Evolutionary conservation across 371 early-diverging fungal genomes (phyloP).

Genomic region (Neoconidiobolus thromboides): DNA sequence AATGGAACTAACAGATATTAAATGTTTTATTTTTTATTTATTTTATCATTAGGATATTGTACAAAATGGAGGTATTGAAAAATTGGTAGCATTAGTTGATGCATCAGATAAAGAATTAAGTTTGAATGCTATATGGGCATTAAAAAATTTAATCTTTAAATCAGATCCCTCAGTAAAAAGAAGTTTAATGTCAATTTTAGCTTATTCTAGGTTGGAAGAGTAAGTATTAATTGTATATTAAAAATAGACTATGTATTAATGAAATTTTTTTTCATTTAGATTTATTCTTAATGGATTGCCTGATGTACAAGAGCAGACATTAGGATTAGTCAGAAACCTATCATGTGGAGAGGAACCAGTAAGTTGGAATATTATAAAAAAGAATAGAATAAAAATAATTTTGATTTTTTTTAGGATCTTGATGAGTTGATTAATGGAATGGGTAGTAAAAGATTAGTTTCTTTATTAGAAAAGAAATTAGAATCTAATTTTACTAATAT

Average conservation of each 20-base stretch:
- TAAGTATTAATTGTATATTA: slow-evolving; percentile 27
- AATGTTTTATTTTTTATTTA: neutral
- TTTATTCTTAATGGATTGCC: slow-evolving; percentile 16
- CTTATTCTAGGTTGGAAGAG: slow-evolving; percentile 30
- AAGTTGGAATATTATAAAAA: slow-evolving; percentile 1
- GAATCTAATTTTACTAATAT: slow-evolving; percentile 13
- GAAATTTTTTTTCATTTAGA: slow-evolving; percentile 52
- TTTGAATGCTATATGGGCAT: slow-evolving; percentile 64
- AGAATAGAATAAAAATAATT: no score
- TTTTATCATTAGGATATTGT: slow-evolving; percentile 25
- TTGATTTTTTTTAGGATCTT: slow-evolving; percentile 9
- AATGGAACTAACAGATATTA: neutral
- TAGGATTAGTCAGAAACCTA: slow-evolving; percentile 53
- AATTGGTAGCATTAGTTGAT: slow-evolving; percentile 40
- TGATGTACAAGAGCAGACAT: neutral
- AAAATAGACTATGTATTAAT: slow-evolving; percentile 57
- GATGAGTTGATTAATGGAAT: slow-evolving; percentile 48
- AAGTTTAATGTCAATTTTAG: slow-evolving; percentile 43
- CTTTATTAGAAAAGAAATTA: slow-evolving; percentile 47
- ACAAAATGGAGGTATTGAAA: slow-evolving; percentile 54
- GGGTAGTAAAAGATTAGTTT: slow-evolving; percentile 33
- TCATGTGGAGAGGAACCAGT: slow-evolving; percentile 39
- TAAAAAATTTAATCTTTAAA: slow-evolving; percentile 61
- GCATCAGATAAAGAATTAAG: slow-evolving; percentile 28
- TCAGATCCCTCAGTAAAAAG: slow-evolving; percentile 46